Percentiles rank a stretch among this genome's conserved stretches.
Conservation (phyloP, 2,329 filamentous ascomycete genomes). For the Penicillium verrucosum region DNA sequence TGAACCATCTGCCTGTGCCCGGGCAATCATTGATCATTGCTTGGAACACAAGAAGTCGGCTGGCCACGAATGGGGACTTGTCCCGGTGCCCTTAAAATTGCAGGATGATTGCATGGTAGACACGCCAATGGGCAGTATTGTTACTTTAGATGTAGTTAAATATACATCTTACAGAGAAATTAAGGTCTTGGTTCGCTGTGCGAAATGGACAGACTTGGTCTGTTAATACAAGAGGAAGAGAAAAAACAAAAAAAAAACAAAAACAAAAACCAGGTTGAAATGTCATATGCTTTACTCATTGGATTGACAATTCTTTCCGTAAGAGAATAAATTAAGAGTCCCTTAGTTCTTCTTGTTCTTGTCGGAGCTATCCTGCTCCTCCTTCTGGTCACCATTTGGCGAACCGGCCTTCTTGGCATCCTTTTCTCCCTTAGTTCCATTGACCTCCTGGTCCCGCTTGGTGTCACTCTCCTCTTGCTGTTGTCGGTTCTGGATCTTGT, state of each 20-base stretch:
- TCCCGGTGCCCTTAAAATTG: not conserved
- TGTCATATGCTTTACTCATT: slow-evolving; percentile 28
- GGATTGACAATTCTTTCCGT: slow-evolving; percentile 6
- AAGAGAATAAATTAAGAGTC: slow-evolving; percentile 5
- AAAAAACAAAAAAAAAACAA: slow-evolving; percentile 2
- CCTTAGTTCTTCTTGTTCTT: slow-evolving; percentile 53
- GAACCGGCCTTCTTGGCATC: slow-evolving; percentile 51
- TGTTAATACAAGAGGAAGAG: not conserved
- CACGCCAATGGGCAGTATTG: not conserved
- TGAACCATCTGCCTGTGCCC: not conserved
- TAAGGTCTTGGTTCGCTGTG: not conserved
- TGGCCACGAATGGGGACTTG: not conserved
- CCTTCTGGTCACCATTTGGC: slow-evolving; percentile 54
- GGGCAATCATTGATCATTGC: not conserved
- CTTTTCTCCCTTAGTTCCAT: slow-evolving; percentile 65
- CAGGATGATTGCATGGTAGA: not conserved
- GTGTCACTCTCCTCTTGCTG: slow-evolving; percentile 92
- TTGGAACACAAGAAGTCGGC: not conserved
- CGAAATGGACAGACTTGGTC: not conserved
- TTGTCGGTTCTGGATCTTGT: slow-evolving; percentile 99
- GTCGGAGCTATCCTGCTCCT: slow-evolving; percentile 55
- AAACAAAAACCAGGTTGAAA: not conserved
- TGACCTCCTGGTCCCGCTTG: slow-evolving; percentile 65
- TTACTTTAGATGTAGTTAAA: not conserved
- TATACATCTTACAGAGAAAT: not conserved